Conservation (phyloP, 225 moss, liverwort and hornwort genomes). For the Polytrichum commune region DNA sequence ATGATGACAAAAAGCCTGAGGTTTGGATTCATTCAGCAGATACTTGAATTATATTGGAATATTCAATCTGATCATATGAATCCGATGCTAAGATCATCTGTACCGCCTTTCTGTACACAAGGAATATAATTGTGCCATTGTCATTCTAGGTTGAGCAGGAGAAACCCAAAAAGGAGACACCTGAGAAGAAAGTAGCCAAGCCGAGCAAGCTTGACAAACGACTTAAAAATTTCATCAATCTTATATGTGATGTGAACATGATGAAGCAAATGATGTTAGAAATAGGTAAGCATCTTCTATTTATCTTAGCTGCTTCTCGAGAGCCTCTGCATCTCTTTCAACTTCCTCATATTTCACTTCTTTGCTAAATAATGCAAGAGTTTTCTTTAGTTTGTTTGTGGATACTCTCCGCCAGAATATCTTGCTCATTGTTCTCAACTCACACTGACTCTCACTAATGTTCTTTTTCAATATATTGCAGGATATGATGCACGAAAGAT, state of each 20-base stretch:
- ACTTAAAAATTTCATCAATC: constrained; percentile 61
- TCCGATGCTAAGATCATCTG: no score
- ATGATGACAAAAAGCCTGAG: constrained; percentile 20
- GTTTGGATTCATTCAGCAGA: constrained; percentile 9
- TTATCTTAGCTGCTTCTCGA: not conserved
- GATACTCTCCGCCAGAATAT: no score
- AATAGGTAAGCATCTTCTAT: constrained; percentile 55
- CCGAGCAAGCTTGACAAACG: constrained; percentile 72
- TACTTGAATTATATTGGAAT: no score
- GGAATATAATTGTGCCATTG: no score
- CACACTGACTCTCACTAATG: no score
- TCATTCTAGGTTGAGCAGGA: constrained; percentile 13
- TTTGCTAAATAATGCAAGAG: not conserved
- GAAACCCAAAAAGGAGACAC: constrained; percentile 10
- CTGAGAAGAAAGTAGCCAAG: constrained; percentile 10
- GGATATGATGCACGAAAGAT: constrained; percentile 96
- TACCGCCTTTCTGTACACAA: no score
- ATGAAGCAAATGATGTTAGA: constrained; percentile 91
- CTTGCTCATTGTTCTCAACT: no score
- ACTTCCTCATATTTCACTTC: not conserved
- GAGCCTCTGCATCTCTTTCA: not conserved
- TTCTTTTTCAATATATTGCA: constrained; percentile 13
- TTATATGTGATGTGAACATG: constrained; percentile 80
- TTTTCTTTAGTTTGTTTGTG: no score
- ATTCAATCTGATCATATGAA: no score